Evolutionary conservation across 306 rosid species (phyloP).

Genomic region (Medicago ruthenica): DNA sequence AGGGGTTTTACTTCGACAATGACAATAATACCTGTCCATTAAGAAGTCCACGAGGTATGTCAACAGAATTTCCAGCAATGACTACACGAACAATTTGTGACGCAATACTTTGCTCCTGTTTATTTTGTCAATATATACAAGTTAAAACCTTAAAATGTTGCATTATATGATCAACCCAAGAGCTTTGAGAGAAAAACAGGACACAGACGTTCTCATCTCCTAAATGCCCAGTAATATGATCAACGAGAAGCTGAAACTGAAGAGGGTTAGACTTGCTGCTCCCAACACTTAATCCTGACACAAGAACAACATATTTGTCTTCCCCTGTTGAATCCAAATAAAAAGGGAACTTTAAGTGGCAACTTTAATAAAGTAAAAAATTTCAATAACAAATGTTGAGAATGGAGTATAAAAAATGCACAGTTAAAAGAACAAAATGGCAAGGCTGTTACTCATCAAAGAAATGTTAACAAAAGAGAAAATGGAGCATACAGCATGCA

Average conservation of each 20-base stretch:
- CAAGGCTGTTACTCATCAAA: constrained; percentile 25
- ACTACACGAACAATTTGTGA: constrained; percentile 84
- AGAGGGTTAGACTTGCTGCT: constrained; percentile 83
- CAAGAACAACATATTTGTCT: constrained; percentile 81
- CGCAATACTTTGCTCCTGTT: constrained; percentile 85
- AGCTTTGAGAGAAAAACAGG: constrained; percentile 42
- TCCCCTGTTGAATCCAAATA: constrained; percentile 67
- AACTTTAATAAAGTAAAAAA: constrained; percentile 6
- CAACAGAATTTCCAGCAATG: constrained; percentile 88
- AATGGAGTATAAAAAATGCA: constrained; percentile 24
- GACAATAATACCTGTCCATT: constrained; percentile 81
- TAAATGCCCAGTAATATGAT: constrained; percentile 95
- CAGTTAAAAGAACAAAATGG: constrained; percentile 17
- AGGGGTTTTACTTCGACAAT: constrained; percentile 7
- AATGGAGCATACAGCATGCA: constrained; percentile 38
- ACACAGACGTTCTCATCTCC: constrained; percentile 84
- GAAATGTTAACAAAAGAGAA: constrained; percentile 19
- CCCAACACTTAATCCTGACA: constrained; percentile 85
- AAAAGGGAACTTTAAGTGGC: constrained; percentile 15
- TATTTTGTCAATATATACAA: constrained; percentile 42
- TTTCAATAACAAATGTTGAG: constrained; percentile 30
- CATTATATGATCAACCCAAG: constrained; percentile 31
- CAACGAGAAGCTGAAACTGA: constrained; percentile 90
- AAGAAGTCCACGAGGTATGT: constrained; percentile 68
- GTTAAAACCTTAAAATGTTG: constrained; percentile 40